Conservation (phyloP, 305 asterid species). For the Euphrasia arctica region DNA sequence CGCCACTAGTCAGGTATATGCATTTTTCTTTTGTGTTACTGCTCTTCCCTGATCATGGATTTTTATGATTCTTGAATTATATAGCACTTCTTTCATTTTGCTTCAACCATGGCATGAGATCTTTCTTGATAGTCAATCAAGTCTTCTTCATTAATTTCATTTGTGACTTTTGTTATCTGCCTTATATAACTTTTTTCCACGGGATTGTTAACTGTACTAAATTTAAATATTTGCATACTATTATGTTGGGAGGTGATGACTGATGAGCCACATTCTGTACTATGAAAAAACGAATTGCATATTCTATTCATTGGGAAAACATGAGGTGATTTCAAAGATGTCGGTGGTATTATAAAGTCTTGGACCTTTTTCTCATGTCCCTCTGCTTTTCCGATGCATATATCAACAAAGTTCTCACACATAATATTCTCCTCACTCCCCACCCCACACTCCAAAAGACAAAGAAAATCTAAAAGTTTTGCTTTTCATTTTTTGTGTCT, state of each 20-base stretch:
- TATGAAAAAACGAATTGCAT: neutral
- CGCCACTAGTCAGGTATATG: conserved; percentile 81
- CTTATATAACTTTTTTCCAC: neutral
- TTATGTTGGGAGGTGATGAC: conserved; percentile 4
- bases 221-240: neutral
- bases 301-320: conserved; percentile 5
- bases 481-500: neutral
- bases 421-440: neutral
- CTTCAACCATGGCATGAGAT: conserved; percentile 8
- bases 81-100: conserved; percentile 4
- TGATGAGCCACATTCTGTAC: neutral
- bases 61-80: neutral
- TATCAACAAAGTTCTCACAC: neutral
- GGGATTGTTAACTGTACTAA: neutral
- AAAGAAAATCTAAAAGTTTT: neutral
- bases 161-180: conserved; percentile 14
- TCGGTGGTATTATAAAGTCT: neutral
- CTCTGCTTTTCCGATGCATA: neutral
- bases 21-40: neutral
- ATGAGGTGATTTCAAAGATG: neutral
- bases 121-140: conserved; percentile 2
- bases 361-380: neutral
- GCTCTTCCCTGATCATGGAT: conserved; percentile 18
- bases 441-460: neutral
- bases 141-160: conserved; percentile 1